Base-by-base conservation (phyloP, 805 yeast species). In the Lachancea meyersii region DNA sequence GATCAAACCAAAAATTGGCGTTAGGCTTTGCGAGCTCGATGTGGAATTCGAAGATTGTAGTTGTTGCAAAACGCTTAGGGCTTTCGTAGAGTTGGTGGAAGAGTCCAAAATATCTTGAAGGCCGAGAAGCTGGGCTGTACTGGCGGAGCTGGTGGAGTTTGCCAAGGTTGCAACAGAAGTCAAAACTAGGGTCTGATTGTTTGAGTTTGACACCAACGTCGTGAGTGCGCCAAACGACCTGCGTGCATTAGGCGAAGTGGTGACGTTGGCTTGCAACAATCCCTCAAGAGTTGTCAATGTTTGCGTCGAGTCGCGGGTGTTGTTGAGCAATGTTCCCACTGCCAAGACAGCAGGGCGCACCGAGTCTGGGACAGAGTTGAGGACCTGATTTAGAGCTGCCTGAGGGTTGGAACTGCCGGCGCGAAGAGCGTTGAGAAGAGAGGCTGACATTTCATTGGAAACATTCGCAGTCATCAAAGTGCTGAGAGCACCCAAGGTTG, bases 71-170 rank as follows among this genome's bases (percentile, higher is more conserved):
- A 50, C 46, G 21, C 30, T 32, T 31, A 58, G 43, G 5, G 58
- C 51, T 22, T 31, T 39, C 7, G 63, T 43, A 10, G 49, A 48
- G 34, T 60, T 57, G 5, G 39, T 44, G 30, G 61, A 48, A 19
- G 48, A 31, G 14, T 44, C 41, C 17, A 63, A 46, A 18, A 61
- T 30, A 14, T 44, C 46, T 10, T 52, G 46, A 38, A 61, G 49
- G 13, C 57, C 47, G 9, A 43, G 32, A 31, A 63, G 46, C 41
- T 59, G 57, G 8, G 58, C 41, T 9, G 58, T 41, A 10, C 54
- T 32, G 22, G 50, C 47, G 1, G 50, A 37, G 20, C 42, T 24
- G 17, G 49, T 39, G 9, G 53, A 42, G 31, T 34, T 38, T 3
- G 60, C 52, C 35, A 60, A 45, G 7, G 46, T 41, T 20, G 48